Evolutionary conservation across 768 basidiomycete species (phyloP), one percentile per base, ranked within the genome.

Genomic region (Pisolithus albus): DNA sequence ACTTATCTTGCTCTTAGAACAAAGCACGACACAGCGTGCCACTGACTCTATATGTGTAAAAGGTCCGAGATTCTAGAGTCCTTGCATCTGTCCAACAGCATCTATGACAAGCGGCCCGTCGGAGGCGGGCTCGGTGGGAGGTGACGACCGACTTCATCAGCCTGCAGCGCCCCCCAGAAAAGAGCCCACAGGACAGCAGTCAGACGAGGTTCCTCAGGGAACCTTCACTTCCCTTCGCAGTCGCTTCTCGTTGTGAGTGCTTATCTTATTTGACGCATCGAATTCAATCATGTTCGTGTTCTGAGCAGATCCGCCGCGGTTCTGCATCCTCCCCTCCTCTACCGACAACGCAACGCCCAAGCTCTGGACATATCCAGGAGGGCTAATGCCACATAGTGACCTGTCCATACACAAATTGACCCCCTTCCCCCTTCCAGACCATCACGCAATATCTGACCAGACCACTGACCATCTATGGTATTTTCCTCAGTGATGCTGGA

Each of bases 171-270:
- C 6, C 57, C 65, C 32, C 58, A 6, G 64, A 67, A 24, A 52
- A 7, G 5, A 54, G 53, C 34, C 23, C 45, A 9, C 5, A 44
- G 39, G 34, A 57, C 9, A 60, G 61, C 5, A 56, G 42, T 19
- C 49, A 18, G 59, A 59, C 21, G 60, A 59, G 19, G 23, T 43
- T 30, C 34, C 41, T 4, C 37, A 56, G 37, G 42, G 57, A 0
- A 61, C 65, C 40, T 73, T 79, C 0, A 62, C 77, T n/a, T 73
- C 76, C 2, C 63, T 78, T 52, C 71, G 75, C 51, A 72, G 59
- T 52, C 70, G 66, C 60, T 76, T 80, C 52, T 67, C 67, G 11
- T 34, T 10, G 80, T 82, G 68, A 70, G 80, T 76, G 6, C n/a
- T 23, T 37, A 1, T 51, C 51, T 39, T 39, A 26, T 44, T 19